Percentiles rank a stretch among this genome's conserved stretches.
These are phyloP conservation scores for Macrophomina tecta DNA, from an alignment of 2,329 filamentous ascomycete species.

Conservation along the genomic window DNA sequence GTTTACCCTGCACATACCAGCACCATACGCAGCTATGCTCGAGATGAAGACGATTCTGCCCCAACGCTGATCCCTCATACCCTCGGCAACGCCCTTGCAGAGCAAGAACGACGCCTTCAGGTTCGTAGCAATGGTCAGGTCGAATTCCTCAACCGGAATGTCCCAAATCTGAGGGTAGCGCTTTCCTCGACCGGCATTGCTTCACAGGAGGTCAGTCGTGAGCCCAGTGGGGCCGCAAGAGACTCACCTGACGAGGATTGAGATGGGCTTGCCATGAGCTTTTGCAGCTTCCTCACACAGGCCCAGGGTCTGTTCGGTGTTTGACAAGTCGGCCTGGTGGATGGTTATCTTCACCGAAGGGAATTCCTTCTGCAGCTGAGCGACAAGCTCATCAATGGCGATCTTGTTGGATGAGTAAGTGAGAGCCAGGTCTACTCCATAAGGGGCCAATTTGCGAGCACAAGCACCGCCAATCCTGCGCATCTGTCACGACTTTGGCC, in stretches of 20 bases:
- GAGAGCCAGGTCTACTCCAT: slow-evolving; percentile 62
- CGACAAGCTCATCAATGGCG: slow-evolving; percentile 53
- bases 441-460: slow-evolving; percentile 60
- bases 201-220: neutral
- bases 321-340: slow-evolving; percentile 65
- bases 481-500: neutral
- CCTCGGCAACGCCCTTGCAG: slow-evolving; percentile 64
- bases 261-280: slow-evolving; percentile 61
- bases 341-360: slow-evolving; percentile 52
- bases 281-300: slow-evolving; percentile 62
- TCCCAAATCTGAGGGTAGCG: slow-evolving; percentile 60
- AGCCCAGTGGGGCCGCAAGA: slow-evolving; percentile 37
- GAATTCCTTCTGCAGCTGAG: slow-evolving; percentile 47
- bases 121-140: slow-evolving; percentile 67
- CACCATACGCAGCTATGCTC: slow-evolving; percentile 67
- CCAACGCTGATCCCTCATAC: slow-evolving; percentile 66
- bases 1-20: slow-evolving; percentile 40
- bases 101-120: slow-evolving; percentile 67
- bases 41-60: slow-evolving; percentile 69
- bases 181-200: slow-evolving; percentile 70
- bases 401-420: slow-evolving; percentile 62
- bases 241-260: slow-evolving; percentile 60
- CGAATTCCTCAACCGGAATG: slow-evolving; percentile 68
- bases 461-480: slow-evolving; percentile 66
- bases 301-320: slow-evolving; percentile 57